A percentile compares a stretch with the other conserved stretches of the same genome.
These are phyloP conservation scores for Coleophoma cylindrospora DNA, from an alignment of 2,329 filamentous ascomycete genomes.

Conservation along the genomic window DNA sequence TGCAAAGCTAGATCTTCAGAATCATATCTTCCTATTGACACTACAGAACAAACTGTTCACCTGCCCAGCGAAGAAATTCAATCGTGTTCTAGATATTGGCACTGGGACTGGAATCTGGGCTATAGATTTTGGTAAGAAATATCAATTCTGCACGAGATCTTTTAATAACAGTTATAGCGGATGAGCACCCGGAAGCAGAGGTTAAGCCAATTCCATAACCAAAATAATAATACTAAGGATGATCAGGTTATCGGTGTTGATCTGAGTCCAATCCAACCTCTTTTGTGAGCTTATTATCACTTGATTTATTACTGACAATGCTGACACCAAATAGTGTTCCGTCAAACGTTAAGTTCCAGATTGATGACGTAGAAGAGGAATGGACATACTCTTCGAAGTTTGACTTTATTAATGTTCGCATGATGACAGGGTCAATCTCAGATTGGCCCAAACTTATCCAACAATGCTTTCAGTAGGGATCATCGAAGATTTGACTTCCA, in stretches of 20 bases:
- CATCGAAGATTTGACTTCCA: background rate
- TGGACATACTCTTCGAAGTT: constrained; percentile 17
- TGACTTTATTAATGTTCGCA: constrained; percentile 20
- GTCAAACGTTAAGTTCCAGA: constrained; percentile 56
- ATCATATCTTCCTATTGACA: constrained; percentile 1
- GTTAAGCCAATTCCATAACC: background rate
- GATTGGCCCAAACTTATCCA: constrained; percentile 16
- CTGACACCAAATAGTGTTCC: constrained; percentile 33
- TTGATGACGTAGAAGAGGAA: constrained; percentile 45
- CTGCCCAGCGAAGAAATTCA: background rate
- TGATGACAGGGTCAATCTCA: constrained; percentile 15
- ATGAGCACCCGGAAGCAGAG: constrained; percentile 4
- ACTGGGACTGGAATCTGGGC: constrained; percentile 7
- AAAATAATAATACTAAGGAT: background rate
- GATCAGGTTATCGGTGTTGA: constrained; percentile 21
- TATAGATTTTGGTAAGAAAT: constrained; percentile 4
- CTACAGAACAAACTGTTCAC: constrained; percentile 1
- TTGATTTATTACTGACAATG: background rate
- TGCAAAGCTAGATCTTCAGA: constrained; percentile 2
- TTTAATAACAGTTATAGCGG: background rate
- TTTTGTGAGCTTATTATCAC: constrained; percentile 24
- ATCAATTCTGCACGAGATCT: background rate
- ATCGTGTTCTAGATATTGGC: constrained; percentile 3
- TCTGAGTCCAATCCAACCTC: constrained; percentile 26
- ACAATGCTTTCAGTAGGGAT: constrained; percentile 2